A percentile compares a stretch with the other conserved stretches of the same genome.
Evolutionary conservation across 2,329 filamentous ascomycete genomes (phyloP).

Genomic region (Aspergillus pseudoviridinutans): DNA sequence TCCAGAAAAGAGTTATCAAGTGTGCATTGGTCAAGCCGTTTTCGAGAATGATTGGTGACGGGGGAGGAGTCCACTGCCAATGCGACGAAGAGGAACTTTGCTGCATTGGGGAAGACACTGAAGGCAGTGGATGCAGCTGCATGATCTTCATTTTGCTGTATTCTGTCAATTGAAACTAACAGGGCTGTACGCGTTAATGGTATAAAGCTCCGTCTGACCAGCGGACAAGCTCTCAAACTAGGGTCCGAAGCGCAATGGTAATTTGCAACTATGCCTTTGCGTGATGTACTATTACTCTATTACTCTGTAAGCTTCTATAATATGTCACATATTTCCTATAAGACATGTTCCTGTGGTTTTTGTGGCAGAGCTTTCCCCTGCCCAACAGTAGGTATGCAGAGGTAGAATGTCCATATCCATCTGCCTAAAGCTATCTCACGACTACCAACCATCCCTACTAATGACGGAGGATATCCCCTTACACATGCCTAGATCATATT

Average conservation of each 20-base stretch:
- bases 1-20: too few relatives aligned
- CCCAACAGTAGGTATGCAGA: not conserved
- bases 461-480: not conserved
- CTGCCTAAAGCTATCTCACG: not conserved
- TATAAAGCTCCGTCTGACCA: not conserved
- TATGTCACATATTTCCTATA: not conserved
- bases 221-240: not conserved
- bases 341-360: not conserved
- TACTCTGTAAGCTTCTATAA: not conserved
- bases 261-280: not conserved
- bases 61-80: too few relatives aligned
- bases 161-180: too few relatives aligned
- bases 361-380: not conserved
- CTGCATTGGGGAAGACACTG: too few relatives aligned
- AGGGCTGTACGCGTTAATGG: too few relatives aligned
- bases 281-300: not conserved
- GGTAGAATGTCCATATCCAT: not conserved
- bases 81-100: too few relatives aligned
- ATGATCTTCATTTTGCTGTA: too few relatives aligned
- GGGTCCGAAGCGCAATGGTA: too few relatives aligned
- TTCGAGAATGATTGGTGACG: too few relatives aligned
- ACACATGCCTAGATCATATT: not conserved
- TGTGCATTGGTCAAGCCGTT: too few relatives aligned
- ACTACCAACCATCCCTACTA: not conserved
- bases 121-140: too few relatives aligned